Conservation (phyloP, 352 stramenopile genomes). For the Phytophthora podocarpi region DNA sequence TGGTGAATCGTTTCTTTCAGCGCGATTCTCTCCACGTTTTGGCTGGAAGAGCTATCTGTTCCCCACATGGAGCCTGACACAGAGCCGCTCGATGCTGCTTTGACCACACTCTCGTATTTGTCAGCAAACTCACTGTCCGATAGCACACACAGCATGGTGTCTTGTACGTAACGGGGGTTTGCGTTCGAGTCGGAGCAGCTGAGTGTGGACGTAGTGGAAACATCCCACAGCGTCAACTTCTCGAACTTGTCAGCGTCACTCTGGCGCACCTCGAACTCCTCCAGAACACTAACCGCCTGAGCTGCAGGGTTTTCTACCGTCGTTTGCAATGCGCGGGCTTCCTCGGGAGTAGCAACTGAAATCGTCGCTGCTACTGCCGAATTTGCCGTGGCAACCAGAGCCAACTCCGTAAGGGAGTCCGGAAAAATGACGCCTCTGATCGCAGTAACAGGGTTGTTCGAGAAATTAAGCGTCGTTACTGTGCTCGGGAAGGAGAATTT, state of each 20-base stretch:
- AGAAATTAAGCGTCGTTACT: conserved; percentile 42
- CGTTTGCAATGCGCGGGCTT: conserved; percentile 17
- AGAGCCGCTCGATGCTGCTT: conserved; percentile 23
- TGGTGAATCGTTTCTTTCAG: conserved; percentile 42
- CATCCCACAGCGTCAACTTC: conserved; percentile 35
- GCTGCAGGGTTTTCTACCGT: neutral
- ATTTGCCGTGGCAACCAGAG: conserved; percentile 17
- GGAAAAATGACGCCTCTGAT: conserved; percentile 48
- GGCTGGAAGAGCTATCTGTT: conserved; percentile 8
- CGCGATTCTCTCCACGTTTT: conserved; percentile 19
- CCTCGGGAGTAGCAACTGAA: conserved; percentile 13
- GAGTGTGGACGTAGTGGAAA: conserved; percentile 45
- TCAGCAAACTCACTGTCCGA: conserved; percentile 41
- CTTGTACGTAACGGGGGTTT: conserved; percentile 38
- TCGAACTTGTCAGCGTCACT: conserved; percentile 42
- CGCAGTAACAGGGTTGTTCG: conserved; percentile 39
- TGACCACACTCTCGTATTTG: conserved; percentile 44
- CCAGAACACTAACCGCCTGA: conserved; percentile 19
- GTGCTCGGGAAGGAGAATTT: conserved; percentile 48
- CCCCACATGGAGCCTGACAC: conserved; percentile 24
- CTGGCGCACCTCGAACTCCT: conserved; percentile 53
- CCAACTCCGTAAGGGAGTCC: conserved; percentile 26
- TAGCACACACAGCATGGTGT: conserved; percentile 56
- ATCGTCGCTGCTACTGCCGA: neutral
- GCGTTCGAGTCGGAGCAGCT: conserved; percentile 49